Conservation (phyloP, 2,329 filamentous ascomycete genomes). For the Aspergillus luchuensis region DNA sequence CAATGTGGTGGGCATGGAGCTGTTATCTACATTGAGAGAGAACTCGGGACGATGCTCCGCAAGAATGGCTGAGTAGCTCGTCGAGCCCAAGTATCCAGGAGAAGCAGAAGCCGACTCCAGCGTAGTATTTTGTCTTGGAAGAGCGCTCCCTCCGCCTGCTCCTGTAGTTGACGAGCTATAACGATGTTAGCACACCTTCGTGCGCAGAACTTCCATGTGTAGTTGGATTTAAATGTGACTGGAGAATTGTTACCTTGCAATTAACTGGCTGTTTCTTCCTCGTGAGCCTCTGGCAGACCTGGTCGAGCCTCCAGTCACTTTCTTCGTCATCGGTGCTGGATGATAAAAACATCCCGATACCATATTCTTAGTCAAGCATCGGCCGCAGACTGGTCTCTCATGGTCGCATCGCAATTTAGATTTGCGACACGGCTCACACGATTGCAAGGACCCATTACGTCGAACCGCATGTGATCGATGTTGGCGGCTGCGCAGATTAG, state of each 20-base stretch:
- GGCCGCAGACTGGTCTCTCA: constrained; percentile 35
- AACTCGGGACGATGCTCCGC: constrained; percentile 38
- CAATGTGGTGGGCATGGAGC: constrained; percentile 19
- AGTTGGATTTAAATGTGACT: neutral
- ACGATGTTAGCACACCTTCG: constrained; percentile 2
- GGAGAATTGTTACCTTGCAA: constrained; percentile 25
- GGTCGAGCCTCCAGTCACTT: constrained; percentile 17
- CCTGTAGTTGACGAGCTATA: constrained; percentile 29
- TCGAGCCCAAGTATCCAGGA: constrained; percentile 40
- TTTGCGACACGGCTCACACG: constrained; percentile 43
- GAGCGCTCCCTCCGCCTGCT: constrained; percentile 18
- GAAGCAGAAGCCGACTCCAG: constrained; percentile 29
- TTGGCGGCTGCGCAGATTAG: neutral
- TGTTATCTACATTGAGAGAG: constrained; percentile 33
- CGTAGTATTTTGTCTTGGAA: constrained; percentile 21
- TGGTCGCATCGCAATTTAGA: constrained; percentile 43
- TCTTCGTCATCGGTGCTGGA: constrained; percentile 42
- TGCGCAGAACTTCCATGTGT: neutral
- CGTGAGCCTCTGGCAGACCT: constrained; percentile 16
- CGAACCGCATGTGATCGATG: constrained; percentile 30
- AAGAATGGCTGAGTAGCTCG: constrained; percentile 39
- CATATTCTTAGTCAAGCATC: constrained; percentile 35
- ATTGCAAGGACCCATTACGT: constrained; percentile 40
- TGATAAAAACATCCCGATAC: constrained; percentile 39
- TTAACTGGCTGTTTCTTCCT: constrained; percentile 23